phyloP scores from a whole-genome alignment of 2,329 filamentous ascomycete genomes.

The Coniella lustricola region DNA sequence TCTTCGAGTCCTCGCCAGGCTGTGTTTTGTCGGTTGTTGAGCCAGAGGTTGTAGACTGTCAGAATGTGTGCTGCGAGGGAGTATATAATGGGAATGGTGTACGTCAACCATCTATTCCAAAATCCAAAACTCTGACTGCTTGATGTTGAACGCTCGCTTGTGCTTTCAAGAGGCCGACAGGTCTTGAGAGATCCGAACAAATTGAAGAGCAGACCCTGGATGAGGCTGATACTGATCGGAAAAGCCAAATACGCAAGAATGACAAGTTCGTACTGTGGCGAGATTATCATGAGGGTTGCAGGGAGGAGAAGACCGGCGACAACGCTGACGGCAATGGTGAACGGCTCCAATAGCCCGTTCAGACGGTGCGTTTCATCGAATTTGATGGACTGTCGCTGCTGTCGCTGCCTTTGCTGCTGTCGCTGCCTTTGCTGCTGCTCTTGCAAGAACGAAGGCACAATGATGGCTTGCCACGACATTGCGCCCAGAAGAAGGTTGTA shows the following conservation, averaged over 20 bases:
- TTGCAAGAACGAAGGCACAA: slow-evolving; percentile 2
- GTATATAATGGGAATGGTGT: neutral
- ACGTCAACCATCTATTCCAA: neutral
- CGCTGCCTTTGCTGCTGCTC: neutral
- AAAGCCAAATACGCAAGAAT: slow-evolving; percentile 1
- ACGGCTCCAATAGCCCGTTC: neutral
- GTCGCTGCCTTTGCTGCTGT: neutral
- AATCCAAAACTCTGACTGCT: no score
- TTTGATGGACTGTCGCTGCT: no score
- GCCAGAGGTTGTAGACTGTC: neutral
- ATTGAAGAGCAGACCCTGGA: neutral
- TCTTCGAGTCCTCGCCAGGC: no score
- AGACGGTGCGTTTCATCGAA: neutral
- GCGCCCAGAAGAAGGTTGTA: neutral
- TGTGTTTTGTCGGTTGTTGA: no score
- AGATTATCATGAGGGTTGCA: neutral
- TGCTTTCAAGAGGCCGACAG: neutral
- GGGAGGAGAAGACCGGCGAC: slow-evolving; percentile 1
- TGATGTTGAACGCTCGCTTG: neutral
- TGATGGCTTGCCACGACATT: slow-evolving; percentile 2
- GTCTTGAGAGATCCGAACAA: neutral
- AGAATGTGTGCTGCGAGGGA: neutral
- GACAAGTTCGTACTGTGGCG: neutral
- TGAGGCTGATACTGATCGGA: neutral
- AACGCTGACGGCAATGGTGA: neutral